Evolutionary conservation across 2,329 filamentous ascomycete species (phyloP), one percentile per base, ranked within the genome.

Genomic region (Fusarium hostae): DNA sequence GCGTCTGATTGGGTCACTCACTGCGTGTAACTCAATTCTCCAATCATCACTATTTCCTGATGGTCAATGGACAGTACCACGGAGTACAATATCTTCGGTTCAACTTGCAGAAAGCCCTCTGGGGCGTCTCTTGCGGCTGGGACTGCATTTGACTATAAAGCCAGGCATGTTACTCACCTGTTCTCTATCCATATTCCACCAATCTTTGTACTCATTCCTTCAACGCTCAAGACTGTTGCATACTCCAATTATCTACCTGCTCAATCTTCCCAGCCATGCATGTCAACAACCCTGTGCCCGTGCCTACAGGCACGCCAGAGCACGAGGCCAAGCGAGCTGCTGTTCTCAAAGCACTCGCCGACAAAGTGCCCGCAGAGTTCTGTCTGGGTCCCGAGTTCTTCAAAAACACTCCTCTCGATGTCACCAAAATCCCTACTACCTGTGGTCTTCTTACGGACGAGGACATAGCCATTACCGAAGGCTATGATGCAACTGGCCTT

Each of bases 151-250:
- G 18, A 11, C 18, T 52, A 52, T 52, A 52, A 51, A 52, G 18
- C 11, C 12, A n/a, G 2, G 0, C 32, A 5, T 16, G 1, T 1
- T 26, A n/a, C 22, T 37, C 32, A 12, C 12, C 6, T 2, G 9
- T 39, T 28, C 11, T 26, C 28, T 32, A 5, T 32, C 5, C 15
- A 32, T 12, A 4, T 32, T 9, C 11, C 24, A n/a, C 9, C 16
- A 1, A 20, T 12, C 11, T 9, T 28, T 28, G 20, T 9, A 45
- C 16, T 9, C 15, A 28, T 28, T 13, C 7, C 10, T 18, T 5
- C 11, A 45, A 45, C 6, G 24, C 24, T 35, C 34, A 35, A 35
- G 34, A 35, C 34, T 16, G 5, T 13, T 35, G 34, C 34, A 15
- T 35, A 5, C 15, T 28, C 11, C 4, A 5, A 24, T 20, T 9